Percentiles rank a stretch among this genome's conserved stretches.
Evolutionary conservation across 371 early-diverging fungal species (phyloP).

Genomic region (Umbelopsis sp.): DNA sequence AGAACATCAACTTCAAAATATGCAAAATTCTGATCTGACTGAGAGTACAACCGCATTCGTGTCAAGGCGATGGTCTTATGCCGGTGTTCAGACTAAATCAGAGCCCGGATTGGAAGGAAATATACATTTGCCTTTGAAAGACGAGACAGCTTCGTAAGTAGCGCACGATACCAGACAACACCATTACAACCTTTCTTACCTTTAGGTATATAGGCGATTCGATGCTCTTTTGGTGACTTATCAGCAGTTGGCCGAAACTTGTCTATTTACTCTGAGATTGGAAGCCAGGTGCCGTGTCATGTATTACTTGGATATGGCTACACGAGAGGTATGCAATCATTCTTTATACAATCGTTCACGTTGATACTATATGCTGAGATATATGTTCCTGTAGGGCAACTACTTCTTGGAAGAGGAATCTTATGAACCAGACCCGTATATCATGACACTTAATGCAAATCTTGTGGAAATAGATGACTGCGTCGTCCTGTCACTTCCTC

Average conservation of each 20-base stretch:
- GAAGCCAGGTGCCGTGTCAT: conserved; percentile 88
- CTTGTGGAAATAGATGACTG: conserved; percentile 77
- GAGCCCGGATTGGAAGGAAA: conserved; percentile 5
- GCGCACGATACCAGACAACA: not conserved
- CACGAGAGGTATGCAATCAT: conserved; percentile 74
- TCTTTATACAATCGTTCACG: not conserved
- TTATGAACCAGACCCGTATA: conserved; percentile 86
- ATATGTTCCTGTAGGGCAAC: conserved; percentile 51
- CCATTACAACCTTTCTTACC: not conserved
- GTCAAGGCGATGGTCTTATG: conserved; percentile 35
- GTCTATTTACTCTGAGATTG: conserved; percentile 78
- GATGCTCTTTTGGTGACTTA: conserved; percentile 64
- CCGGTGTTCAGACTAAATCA: conserved; percentile 18
- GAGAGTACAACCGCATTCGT: conserved; percentile 24
- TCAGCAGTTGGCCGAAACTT: conserved; percentile 76
- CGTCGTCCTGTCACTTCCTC: conserved; percentile 65
- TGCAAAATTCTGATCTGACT: conserved; percentile 23
- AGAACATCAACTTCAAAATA: conserved; percentile 29
- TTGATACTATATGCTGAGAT: not conserved
- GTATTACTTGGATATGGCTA: conserved; percentile 88
- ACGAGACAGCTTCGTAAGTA: conserved; percentile 1
- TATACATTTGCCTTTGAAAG: not conserved
- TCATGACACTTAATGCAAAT: conserved; percentile 79
- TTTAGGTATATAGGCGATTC: conserved; percentile 38
- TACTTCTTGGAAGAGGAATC: conserved; percentile 76